Evolutionary conservation across 371 early-diverging fungal genomes (phyloP), one percentile per base, ranked within the genome.

Genomic region (Mucor racemosus): DNA sequence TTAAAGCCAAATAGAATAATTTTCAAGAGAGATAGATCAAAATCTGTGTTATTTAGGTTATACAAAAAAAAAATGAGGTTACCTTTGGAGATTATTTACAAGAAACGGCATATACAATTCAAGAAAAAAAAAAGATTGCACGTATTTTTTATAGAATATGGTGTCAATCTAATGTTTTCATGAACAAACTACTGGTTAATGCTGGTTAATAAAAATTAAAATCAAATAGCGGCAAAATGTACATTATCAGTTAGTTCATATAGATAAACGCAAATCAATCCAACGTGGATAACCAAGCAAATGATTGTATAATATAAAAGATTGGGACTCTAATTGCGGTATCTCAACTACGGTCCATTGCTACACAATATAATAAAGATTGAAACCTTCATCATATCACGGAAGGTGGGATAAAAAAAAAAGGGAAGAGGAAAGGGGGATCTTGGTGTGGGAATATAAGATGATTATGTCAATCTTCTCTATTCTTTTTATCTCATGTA

Each of bases 31-130:
- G 13, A 53, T 53, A 31, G 53, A 53, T 53, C 53, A 53, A 53
- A 53, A 53, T 53, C 14, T 53, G 21, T 53, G 48, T 46, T 21
- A 46, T 19, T n/a, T 21, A n/a, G 0, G 53, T 53, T 31, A 14
- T 17, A 53, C 53, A 53, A 53, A 53, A 50, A 53, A 50, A 53
- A 53, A 53, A 31, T 53, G 53, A 53, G 53, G 53, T 53, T 53
- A 53, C 53, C 53, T 44, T 44, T 44, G 3, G 3, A 7, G 44
- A 17, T 44, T 44, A 17, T 17, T 44, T 44, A 44, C 44, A 44
- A 17, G 44, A 44, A 44, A 44, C 44, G 44, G 44, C 44, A 44
- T 44, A 44, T 44, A 44, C 17, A 44, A 44, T 44, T 17, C 44
- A 44, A 44, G n/a, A 44, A 44, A 17, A 17, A 44, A 26, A 26